Evolutionary conservation across 2,329 filamentous ascomycete species (phyloP).

Genomic region (Neofusicoccum cordaticola): DNA sequence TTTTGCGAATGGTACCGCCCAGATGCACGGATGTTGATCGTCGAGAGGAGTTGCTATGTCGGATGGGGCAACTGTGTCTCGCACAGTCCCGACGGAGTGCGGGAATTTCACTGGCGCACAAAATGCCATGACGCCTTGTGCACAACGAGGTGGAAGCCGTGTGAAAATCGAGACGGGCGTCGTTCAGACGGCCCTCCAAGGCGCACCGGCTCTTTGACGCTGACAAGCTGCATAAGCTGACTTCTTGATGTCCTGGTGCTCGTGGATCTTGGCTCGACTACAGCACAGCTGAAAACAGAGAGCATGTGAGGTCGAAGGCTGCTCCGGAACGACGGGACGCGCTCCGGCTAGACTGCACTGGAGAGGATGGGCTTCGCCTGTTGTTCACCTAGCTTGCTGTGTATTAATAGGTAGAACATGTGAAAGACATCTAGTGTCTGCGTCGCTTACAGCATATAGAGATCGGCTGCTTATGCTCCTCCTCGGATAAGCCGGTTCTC

Average conservation of each 20-base stretch:
- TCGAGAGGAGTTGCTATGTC: neutral
- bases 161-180: too few species aligned
- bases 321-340: neutral
- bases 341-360: neutral
- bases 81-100: neutral
- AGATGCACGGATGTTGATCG: neutral
- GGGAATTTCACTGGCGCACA: neutral
- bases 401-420: neutral
- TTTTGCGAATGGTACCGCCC: too few species aligned
- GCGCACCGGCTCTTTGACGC: neutral
- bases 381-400: neutral
- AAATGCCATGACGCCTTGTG: neutral
- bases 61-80: constrained; percentile 2
- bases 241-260: too few species aligned
- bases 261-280: too few species aligned
- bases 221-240: too few species aligned
- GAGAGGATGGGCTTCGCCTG: neutral
- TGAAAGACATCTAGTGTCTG: neutral
- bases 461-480: neutral
- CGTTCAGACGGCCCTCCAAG: too few species aligned
- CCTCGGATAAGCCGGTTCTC: neutral
- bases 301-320: neutral
- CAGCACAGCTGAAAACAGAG: neutral
- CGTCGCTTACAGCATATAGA: neutral
- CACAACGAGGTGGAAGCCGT: too few species aligned